phyloP scores from a whole-genome alignment of 345 rosid genomes.

The Eucalyptus guilfoylei region DNA sequence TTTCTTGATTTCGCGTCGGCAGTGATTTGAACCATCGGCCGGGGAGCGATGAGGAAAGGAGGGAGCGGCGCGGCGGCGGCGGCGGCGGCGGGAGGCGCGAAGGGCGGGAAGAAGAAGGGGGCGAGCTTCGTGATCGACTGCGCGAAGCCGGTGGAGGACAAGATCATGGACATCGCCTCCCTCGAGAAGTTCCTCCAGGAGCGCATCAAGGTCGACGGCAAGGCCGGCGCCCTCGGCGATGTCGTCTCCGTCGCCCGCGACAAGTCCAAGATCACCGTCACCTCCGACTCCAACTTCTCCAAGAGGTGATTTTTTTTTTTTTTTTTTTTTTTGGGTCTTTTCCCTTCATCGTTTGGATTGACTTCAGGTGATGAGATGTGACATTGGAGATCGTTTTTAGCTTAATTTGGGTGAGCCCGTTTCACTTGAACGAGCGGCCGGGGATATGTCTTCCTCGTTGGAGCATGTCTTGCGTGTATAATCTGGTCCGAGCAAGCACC shows the following conservation, averaged over 20 bases:
- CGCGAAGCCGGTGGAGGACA: slow-evolving; percentile 32
- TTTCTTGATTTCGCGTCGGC: not conserved
- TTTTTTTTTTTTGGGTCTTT: not conserved
- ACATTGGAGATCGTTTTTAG: not conserved
- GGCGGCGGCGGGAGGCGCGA: not conserved
- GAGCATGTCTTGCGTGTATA: not conserved
- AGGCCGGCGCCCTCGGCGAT: slow-evolving; percentile 34
- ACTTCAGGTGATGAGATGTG: not conserved
- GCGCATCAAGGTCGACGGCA: slow-evolving; percentile 40
- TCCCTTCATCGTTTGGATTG: not conserved
- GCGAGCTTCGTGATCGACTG: slow-evolving; percentile 27
- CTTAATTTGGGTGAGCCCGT: not conserved
- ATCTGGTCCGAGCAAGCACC: not conserved
- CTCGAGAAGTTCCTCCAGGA: slow-evolving; percentile 43
- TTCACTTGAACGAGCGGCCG: not conserved
- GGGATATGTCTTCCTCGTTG: not conserved
- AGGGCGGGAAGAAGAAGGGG: slow-evolving; percentile 34
- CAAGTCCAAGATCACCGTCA: slow-evolving; percentile 25
- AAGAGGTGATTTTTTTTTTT: slow-evolving; percentile 1
- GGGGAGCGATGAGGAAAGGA: not conserved
- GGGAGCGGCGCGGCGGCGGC: not conserved
- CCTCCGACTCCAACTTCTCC: slow-evolving; percentile 28
- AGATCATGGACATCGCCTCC: slow-evolving; percentile 39
- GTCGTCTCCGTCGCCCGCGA: slow-evolving; percentile 21
- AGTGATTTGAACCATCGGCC: not conserved